Evolutionary conservation across 2,329 filamentous ascomycete species (phyloP), one percentile per base, ranked within the genome.

Genomic region (Mollisiaceae sp.): DNA sequence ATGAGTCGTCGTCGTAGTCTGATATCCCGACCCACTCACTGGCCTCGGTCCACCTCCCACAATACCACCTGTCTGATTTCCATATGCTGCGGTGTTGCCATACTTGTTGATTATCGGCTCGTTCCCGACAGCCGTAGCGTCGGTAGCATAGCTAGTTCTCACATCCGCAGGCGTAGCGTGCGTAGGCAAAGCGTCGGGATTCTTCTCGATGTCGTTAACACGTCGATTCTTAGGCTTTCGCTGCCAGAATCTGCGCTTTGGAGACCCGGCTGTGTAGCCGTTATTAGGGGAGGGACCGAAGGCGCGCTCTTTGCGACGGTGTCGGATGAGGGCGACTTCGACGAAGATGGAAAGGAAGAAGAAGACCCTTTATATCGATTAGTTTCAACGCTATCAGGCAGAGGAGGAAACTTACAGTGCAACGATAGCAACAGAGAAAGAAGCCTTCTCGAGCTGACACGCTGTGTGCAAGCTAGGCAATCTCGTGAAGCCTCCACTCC

Each of bases 371-470:
- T 24, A 50, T 22, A 54, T 11, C 32, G 32, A 52, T 71, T 57
- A 12, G 55, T 15, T 22, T 18, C 65, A 62, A 57, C 41, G 20
- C 8, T 65, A 60, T 43, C 56, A 38, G 36, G 35, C 24, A 12
- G 38, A 22, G 4, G n/a, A 24, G 43, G 15, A 9, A 38, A 81
- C 83, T 81, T 82, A 93, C 88, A 91, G 88, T 74, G 85, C 91
- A 64, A 93, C 86, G 66, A 97, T 91, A 36, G 93, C 82, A 18
- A 95, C 88, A 3, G 91, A 91, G 70, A 97, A 89, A 66, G 83
- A 86, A 54, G 89, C 93, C 59, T 89, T 92, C 79, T 97, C 87
- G 71, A 97, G 81, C 65, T 83, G 83, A 81, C 94, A 97, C 0
- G 90, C 88, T 66, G 86, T 86, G n/a, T 79, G 78, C 54, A 85